Evolutionary conservation across 129 eudicot genomes (phyloP), one percentile per base, ranked within the genome.

Genomic region (Mikania micrantha): DNA sequence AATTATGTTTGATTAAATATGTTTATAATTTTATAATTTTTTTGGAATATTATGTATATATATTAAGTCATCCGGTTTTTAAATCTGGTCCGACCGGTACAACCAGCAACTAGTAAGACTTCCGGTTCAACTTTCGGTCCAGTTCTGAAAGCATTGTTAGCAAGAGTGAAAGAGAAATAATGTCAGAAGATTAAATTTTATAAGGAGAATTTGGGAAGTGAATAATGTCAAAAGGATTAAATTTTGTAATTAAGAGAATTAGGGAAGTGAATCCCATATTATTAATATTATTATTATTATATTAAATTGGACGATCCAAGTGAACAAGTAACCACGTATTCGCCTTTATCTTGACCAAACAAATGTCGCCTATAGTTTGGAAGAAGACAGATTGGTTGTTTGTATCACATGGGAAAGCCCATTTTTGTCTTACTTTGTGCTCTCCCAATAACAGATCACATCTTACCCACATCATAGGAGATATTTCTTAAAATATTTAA

Each of bases 361-460:
- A 48, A 28, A 47, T 17, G 20, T 61, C 1, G 48, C 31, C 67
- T 16, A 31, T 5, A 68, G 29, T 52, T 52, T 11, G 11, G 29
- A 68, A 56, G 28, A 66, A 44, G 34, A 66, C 71, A 52, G 25
- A 41, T 67, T 68, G 41, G 41, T n/a, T 66, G 41, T 45, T 66
- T 66, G 64, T 34, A 20, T 68, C 73, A 68, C 73, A 68, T 68
- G 73, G 71, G 73, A 68, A 68, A 50, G 38, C 4, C 50, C 36
- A 68, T 52, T 35, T 68, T 52, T 68, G 73, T 68, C 73, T 44
- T n/a, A n/a, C n/a, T n/a, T 66, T 35, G 48, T 31, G 45, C 54
- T 57, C 63, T 20, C 57, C 21, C 47, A 20, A 36, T 8, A 68
- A 36, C 45, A 53, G 24, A 67, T 67, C 63, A 52, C 36, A 63